A percentile compares a stretch with the other conserved stretches of the same genome.
Evolutionary conservation across 2,329 filamentous ascomycete species (phyloP).

Genomic region (Ascochyta lentis): DNA sequence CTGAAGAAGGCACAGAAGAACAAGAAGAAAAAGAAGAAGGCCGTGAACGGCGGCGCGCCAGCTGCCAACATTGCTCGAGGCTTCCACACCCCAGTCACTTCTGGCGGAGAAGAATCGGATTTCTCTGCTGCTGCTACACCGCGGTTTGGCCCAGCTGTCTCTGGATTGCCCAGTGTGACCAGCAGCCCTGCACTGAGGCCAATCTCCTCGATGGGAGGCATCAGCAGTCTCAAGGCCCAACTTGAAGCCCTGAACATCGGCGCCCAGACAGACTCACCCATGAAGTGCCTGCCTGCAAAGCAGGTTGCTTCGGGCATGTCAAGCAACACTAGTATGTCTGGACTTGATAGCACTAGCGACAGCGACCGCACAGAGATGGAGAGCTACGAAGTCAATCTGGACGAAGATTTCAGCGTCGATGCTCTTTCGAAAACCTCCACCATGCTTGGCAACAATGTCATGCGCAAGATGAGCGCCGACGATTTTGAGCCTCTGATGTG

Average conservation of each 20-base stretch:
- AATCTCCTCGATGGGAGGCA: conserved; percentile 66
- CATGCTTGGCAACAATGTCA: conserved; percentile 55
- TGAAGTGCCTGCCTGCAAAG: conserved; percentile 50
- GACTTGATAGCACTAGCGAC: conserved; percentile 61
- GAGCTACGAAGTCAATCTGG: conserved; percentile 84
- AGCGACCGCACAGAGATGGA: conserved; percentile 75
- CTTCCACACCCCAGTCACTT: conserved; percentile 59
- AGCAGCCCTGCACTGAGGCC: conserved; percentile 60
- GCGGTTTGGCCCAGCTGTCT: conserved; percentile 49
- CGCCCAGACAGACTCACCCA: conserved; percentile 63
- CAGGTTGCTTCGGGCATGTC: conserved; percentile 53
- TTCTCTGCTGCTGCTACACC: conserved; percentile 52
- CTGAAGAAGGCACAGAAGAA: conserved; percentile 49
- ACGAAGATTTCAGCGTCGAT: conserved; percentile 80
- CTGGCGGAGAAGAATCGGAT: conserved; percentile 64
- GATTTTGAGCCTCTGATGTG: conserved; percentile 93
- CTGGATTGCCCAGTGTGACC: conserved; percentile 59
- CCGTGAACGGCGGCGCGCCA: conserved; percentile 37
- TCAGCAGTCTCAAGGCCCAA: conserved; percentile 81
- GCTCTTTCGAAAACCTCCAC: conserved; percentile 48
- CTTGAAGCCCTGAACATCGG: conserved; percentile 77
- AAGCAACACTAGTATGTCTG: conserved; percentile 63
- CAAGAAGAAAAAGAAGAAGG: conserved; percentile 48
- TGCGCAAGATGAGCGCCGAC: conserved; percentile 85
- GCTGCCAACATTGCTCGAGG: conserved; percentile 52